A percentile compares a stretch with the other conserved stretches of the same genome.
These are phyloP conservation scores for Podaxis sp. DNA, from an alignment of 768 basidiomycete genomes.

Conservation along the genomic window DNA sequence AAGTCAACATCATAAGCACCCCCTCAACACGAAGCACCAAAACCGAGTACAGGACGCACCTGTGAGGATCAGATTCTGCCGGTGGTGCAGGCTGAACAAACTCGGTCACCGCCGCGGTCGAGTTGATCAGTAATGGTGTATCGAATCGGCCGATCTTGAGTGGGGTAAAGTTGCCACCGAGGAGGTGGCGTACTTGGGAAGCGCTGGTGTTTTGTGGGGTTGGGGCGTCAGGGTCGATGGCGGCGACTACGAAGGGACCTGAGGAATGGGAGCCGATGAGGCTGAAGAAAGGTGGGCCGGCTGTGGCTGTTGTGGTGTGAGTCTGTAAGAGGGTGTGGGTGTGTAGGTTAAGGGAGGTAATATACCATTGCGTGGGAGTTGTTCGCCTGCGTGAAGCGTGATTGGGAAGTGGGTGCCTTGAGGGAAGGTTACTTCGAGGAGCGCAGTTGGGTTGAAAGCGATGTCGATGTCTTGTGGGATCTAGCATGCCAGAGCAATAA, in stretches of 20 bases:
- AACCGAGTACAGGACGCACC: neutral
- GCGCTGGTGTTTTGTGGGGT: slow-evolving; percentile 42
- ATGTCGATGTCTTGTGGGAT: slow-evolving; percentile 23
- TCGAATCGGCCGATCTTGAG: neutral
- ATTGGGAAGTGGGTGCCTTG: slow-evolving; percentile 17
- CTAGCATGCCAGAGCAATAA: slow-evolving; percentile 11
- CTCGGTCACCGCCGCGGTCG: slow-evolving; percentile 36
- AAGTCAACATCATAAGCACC: too few species aligned
- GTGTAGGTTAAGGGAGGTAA: neutral
- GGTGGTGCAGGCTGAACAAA: slow-evolving; percentile 35
- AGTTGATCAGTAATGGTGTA: slow-evolving; percentile 29
- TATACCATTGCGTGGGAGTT: slow-evolving; percentile 19
- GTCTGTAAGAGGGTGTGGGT: neutral
- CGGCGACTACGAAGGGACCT: slow-evolving; percentile 46
- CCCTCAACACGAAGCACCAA: neutral
- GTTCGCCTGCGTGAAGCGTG: slow-evolving; percentile 23
- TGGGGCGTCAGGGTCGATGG: slow-evolving; percentile 50
- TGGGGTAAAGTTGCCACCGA: slow-evolving; percentile 38
- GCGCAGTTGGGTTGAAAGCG: slow-evolving; percentile 22
- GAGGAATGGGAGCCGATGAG: slow-evolving; percentile 21
- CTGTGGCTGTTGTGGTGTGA: slow-evolving; percentile 31
- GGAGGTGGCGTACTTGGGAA: slow-evolving; percentile 48
- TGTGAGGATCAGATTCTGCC: neutral
- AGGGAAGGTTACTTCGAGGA: slow-evolving; percentile 26
- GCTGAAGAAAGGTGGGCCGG: slow-evolving; percentile 33